Conservation (phyloP, 108 stramenopile species). For the Fragilaria radians region DNA sequence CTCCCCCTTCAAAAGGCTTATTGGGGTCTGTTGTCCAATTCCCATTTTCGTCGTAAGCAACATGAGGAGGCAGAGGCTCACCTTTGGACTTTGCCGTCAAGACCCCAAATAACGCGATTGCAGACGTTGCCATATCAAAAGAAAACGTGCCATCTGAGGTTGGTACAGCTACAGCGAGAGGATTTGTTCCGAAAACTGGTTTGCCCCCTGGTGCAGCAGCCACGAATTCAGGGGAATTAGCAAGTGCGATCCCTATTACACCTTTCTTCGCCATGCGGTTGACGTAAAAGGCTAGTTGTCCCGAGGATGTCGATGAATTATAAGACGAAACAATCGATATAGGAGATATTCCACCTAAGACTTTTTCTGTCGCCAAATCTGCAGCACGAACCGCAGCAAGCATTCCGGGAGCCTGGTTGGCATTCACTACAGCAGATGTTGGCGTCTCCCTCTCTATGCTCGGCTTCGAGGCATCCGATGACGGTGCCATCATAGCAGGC, state of each 20-base stretch:
- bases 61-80: conserved; percentile 17
- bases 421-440: conserved; percentile 19
- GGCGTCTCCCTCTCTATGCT: conserved; percentile 17
- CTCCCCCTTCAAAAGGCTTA: conserved; percentile 21
- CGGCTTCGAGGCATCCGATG: conserved; percentile 17
- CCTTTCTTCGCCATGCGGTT: conserved; percentile 17
- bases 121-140: conserved; percentile 38
- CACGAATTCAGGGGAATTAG: conserved; percentile 34
- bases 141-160: conserved; percentile 7
- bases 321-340: conserved; percentile 21
- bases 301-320: conserved; percentile 27
- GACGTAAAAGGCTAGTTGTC: conserved; percentile 26
- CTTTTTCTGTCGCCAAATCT: conserved; percentile 16
- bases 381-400: conserved; percentile 20
- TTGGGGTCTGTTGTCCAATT: conserved; percentile 18
- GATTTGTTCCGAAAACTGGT: conserved; percentile 34
- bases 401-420: conserved; percentile 32
- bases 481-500: conserved; percentile 23
- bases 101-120: conserved; percentile 33
- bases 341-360: not conserved
- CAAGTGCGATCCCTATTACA: conserved; percentile 17
- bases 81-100: conserved; percentile 27
- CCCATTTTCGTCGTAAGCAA: conserved; percentile 22
- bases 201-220: conserved; percentile 21
- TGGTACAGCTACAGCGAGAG: conserved; percentile 23